These are phyloP conservation scores for Casuarina equisetifolia DNA, from an alignment of 306 rosid genomes.

Conservation along the genomic window DNA sequence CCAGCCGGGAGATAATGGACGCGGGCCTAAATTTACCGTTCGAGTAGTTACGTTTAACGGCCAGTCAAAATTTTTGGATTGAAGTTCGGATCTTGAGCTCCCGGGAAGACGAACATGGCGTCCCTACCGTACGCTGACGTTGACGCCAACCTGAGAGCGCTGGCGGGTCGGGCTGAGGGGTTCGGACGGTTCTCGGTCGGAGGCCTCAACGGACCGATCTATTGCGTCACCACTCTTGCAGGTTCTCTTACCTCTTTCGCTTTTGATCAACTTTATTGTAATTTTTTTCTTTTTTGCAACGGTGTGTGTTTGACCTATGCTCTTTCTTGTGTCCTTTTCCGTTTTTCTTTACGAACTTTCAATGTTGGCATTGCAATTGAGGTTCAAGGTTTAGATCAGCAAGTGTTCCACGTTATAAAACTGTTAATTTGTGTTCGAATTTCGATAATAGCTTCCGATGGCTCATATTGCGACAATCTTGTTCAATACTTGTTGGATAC, in stretches of 20 bases:
- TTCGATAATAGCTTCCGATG: background rate
- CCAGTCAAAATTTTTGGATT: background rate
- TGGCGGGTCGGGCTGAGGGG: constrained; percentile 65
- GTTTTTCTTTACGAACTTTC: too few relatives aligned
- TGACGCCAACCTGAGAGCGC: constrained; percentile 47
- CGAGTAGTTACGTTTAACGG: background rate
- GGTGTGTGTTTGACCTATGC: background rate
- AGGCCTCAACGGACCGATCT: constrained; percentile 56
- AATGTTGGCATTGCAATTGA: background rate
- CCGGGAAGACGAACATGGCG: constrained; percentile 33
- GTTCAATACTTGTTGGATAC: background rate
- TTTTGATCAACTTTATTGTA: background rate
- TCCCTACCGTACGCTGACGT: constrained; percentile 57
- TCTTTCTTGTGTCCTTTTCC: background rate
- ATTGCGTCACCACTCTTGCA: constrained; percentile 55
- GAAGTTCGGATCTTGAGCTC: background rate
- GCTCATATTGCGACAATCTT: background rate
- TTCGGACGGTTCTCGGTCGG: constrained; percentile 60
- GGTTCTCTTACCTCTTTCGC: constrained; percentile 23
- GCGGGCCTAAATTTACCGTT: background rate
- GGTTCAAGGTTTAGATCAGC: background rate
- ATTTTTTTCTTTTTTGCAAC: background rate
- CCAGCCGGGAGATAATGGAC: background rate
- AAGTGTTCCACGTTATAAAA: background rate
- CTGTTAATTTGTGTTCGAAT: background rate